These are phyloP conservation scores for Salinomyces thailandicus DNA, from an alignment of 2,329 filamentous ascomycete genomes.

Conservation along the genomic window DNA sequence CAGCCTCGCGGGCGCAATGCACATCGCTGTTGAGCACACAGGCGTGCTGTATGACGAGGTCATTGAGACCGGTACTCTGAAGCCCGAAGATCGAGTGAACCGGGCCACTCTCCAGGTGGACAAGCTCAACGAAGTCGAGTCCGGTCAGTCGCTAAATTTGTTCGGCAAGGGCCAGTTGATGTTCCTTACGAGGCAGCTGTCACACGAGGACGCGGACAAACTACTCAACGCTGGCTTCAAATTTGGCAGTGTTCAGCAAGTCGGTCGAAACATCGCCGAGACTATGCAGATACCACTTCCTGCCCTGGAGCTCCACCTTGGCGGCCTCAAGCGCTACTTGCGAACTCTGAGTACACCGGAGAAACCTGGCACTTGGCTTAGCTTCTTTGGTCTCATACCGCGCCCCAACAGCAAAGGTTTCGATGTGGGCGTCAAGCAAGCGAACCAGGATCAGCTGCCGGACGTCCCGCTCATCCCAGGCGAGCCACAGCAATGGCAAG, in stretches of 20 bases:
- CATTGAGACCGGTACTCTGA: slow-evolving; percentile 25
- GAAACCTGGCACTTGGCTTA: slow-evolving; percentile 31
- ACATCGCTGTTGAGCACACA: slow-evolving; percentile 24
- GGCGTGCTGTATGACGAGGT: slow-evolving; percentile 29
- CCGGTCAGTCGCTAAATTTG: slow-evolving; percentile 26
- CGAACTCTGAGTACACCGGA: slow-evolving; percentile 30
- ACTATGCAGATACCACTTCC: slow-evolving; percentile 62
- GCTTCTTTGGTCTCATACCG: slow-evolving; percentile 27
- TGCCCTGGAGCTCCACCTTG: slow-evolving; percentile 52
- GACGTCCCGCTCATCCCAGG: slow-evolving; percentile 31
- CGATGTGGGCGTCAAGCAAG: slow-evolving; percentile 35
- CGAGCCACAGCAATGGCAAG: slow-evolving; percentile 24
- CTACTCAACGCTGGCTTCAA: slow-evolving; percentile 64
- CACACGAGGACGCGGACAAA: slow-evolving; percentile 48
- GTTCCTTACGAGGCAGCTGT: slow-evolving; percentile 61
- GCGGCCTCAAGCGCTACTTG: slow-evolving; percentile 53
- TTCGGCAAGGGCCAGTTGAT: slow-evolving; percentile 68
- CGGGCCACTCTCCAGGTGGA: slow-evolving; percentile 7
- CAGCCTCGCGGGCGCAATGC: slow-evolving; percentile 57
- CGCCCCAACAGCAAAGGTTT: slow-evolving; percentile 27
- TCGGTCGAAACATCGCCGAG: slow-evolving; percentile 56
- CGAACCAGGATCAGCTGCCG: slow-evolving; percentile 33
- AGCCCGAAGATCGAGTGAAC: slow-evolving; percentile 12
- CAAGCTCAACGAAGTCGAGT: slow-evolving; percentile 28
- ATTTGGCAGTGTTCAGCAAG: slow-evolving; percentile 61